phyloP scores from a whole-genome alignment of 176 grass and related monocot species.

The Oropetium thomaeum region DNA sequence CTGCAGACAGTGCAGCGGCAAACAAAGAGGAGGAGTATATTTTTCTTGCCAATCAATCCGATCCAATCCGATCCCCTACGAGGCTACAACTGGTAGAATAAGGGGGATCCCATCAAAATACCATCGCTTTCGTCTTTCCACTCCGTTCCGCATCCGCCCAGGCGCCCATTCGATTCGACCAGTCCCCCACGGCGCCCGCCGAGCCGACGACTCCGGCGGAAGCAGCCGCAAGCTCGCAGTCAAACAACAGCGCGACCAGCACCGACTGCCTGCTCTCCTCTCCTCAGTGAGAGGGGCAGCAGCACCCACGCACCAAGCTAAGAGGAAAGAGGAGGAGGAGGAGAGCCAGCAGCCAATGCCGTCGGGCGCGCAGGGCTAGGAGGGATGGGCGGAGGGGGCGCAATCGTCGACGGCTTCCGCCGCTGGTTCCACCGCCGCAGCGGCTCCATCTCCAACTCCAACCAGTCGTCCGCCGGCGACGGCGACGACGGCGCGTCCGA shows the following conservation, averaged over 20 bases:
- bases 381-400: constrained; percentile 52
- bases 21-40: not conserved
- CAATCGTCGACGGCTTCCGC: constrained; percentile 64
- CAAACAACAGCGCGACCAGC: not conserved
- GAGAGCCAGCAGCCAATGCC: constrained; percentile 33
- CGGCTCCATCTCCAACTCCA: constrained; percentile 29
- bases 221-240: not conserved
- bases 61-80: too few species aligned
- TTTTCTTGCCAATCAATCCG: not conserved
- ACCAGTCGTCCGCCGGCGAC: constrained; percentile 38
- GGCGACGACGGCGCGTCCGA: constrained; percentile 26
- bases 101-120: not conserved
- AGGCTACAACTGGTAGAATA: not conserved
- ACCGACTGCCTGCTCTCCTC: too few species aligned
- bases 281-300: too few species aligned
- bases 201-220: not conserved
- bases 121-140: not conserved
- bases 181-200: not conserved
- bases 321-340: not conserved
- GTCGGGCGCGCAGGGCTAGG: constrained; percentile 29
- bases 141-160: not conserved
- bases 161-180: not conserved
- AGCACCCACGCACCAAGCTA: not conserved
- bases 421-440: constrained; percentile 70
- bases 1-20: not conserved